phyloP scores from a whole-genome alignment of 2,329 filamentous ascomycete species.

The Colletotrichum spinosum region DNA sequence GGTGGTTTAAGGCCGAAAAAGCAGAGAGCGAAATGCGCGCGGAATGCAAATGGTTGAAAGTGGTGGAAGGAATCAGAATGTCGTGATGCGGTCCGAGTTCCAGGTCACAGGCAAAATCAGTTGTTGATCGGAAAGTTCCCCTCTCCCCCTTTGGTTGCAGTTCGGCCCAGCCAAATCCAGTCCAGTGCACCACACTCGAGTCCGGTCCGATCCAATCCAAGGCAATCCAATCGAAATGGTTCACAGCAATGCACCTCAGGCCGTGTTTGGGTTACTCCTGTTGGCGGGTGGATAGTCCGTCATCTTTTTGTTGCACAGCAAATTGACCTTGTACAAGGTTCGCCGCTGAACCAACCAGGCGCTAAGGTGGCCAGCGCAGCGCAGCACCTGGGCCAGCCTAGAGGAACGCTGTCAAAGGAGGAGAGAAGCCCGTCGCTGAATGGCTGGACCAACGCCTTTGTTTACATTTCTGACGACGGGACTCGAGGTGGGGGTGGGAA shows the following conservation, averaged over 20 bases:
- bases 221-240: too few relatives aligned
- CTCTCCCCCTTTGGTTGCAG: background rate
- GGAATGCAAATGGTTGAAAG: conserved; percentile 2
- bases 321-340: conserved; percentile 27
- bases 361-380: conserved; percentile 17
- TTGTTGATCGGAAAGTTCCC: conserved; percentile 24
- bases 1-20: background rate
- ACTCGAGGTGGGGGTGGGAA: conserved; percentile 10
- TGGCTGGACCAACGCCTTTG: conserved; percentile 30
- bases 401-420: conserved; percentile 17
- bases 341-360: conserved; percentile 30
- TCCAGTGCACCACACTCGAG: too few relatives aligned
- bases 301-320: conserved; percentile 7
- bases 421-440: conserved; percentile 16
- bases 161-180: too few relatives aligned
- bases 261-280: conserved; percentile 34
- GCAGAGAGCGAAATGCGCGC: background rate
- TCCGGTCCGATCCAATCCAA: too few relatives aligned
- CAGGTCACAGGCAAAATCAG: background rate
- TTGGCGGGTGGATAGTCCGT: conserved; percentile 38
- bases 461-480: conserved; percentile 31
- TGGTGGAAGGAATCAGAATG: conserved; percentile 13
- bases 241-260: background rate
- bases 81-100: conserved; percentile 25
- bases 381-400: background rate